phyloP scores from a whole-genome alignment of 495 filamentous ascomycete genomes.

The Tuber borchii region DNA sequence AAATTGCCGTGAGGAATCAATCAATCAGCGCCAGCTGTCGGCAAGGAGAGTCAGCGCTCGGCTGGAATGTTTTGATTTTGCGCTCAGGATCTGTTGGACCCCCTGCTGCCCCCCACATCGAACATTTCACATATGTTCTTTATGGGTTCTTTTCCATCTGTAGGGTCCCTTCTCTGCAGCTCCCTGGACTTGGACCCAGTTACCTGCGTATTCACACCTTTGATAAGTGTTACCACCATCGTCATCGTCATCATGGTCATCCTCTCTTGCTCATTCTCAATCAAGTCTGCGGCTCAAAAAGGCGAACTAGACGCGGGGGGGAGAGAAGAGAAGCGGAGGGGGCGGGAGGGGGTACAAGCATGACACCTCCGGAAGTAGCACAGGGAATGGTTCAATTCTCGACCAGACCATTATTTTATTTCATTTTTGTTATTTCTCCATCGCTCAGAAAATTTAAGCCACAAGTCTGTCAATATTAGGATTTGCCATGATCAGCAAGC shows the following conservation, averaged over 20 bases:
- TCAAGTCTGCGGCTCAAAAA: neutral
- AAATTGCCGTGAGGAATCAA: neutral
- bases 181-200: constrained; percentile 1
- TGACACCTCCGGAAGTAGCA: neutral
- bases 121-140: neutral
- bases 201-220: neutral
- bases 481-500: neutral
- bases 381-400: neutral
- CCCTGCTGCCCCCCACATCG: neutral
- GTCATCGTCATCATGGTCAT: neutral
- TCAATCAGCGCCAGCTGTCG: neutral
- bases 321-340: no score
- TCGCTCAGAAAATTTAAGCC: neutral
- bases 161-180: neutral
- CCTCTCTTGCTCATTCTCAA: neutral
- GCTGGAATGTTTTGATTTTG: neutral
- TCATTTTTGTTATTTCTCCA: no score
- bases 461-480: neutral
- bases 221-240: neutral
- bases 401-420: neutral
- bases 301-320: neutral
- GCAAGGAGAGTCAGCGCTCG: neutral
- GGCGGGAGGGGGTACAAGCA: neutral
- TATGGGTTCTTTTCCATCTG: neutral
- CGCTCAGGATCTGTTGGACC: neutral